Conservation (phyloP, 2,329 filamentous ascomycete species). For the Tolypocladium tundrense region DNA sequence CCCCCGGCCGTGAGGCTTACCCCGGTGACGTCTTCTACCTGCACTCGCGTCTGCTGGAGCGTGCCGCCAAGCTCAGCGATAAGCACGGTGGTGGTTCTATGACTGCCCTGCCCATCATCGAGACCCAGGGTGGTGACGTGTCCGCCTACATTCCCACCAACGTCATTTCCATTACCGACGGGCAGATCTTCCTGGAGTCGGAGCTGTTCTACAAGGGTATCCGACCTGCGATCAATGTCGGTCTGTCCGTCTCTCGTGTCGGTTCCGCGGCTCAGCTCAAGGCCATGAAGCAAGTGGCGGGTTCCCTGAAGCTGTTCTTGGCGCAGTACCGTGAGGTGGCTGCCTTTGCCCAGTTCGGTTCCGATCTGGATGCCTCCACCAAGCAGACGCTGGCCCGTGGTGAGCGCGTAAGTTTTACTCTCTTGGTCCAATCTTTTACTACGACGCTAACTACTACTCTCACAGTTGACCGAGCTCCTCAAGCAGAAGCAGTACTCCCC, state of each 20-base stretch:
- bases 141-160: constrained; percentile 99
- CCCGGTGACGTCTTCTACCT: constrained; percentile 99
- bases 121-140: constrained; percentile 99
- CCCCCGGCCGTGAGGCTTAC: constrained; percentile 98
- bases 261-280: constrained; percentile 98
- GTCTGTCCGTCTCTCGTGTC: constrained; percentile 99
- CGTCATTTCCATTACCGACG: constrained; percentile 99
- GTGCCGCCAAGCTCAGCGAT: constrained; percentile 98
- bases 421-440: too few relatives aligned
- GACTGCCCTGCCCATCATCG: constrained; percentile 94
- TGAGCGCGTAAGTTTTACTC: constrained; percentile 67
- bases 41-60: constrained; percentile 97
- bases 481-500: constrained; percentile 99
- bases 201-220: constrained; percentile 99
- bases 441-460: not conserved
- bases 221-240: constrained; percentile 99
- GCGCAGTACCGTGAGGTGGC: constrained; percentile 99
- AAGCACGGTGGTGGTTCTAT: constrained; percentile 91
- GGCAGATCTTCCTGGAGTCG: constrained; percentile 98
- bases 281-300: constrained; percentile 99
- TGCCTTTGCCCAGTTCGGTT: constrained; percentile 99
- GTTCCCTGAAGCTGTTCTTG: constrained; percentile 99
- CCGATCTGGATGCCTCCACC: constrained; percentile 95
- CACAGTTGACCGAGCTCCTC: constrained; percentile 80
- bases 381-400: constrained; percentile 98